Conservation (phyloP, 352 stramenopile genomes). For the Phytophthora pistaciae region DNA sequence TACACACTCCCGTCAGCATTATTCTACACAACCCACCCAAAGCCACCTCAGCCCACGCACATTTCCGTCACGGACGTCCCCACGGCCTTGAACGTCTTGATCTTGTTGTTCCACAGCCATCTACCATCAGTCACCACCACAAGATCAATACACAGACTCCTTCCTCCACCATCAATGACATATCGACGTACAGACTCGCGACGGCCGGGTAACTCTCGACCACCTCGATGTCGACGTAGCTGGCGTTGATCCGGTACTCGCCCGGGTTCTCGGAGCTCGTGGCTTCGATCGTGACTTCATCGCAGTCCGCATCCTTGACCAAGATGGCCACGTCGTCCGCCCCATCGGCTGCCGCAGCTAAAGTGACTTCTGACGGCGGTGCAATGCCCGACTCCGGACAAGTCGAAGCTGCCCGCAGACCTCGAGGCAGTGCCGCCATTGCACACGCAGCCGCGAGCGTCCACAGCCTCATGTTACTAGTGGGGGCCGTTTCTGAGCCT, state of each 20-base stretch:
- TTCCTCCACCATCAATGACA: neutral
- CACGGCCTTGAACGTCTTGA: slow-evolving; percentile 43
- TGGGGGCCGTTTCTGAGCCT: neutral
- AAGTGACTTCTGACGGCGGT: slow-evolving; percentile 27
- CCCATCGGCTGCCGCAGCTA: slow-evolving; percentile 28
- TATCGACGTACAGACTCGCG: slow-evolving; percentile 32
- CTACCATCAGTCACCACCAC: slow-evolving; percentile 7
- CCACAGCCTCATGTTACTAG: slow-evolving; percentile 15
- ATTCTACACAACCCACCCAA: neutral
- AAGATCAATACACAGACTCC: neutral
- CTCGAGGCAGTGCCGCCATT: slow-evolving; percentile 7
- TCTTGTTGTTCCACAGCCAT: slow-evolving; percentile 57
- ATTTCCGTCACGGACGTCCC: slow-evolving; percentile 49
- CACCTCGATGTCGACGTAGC: slow-evolving; percentile 37
- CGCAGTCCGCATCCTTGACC: slow-evolving; percentile 34
- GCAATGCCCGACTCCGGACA: slow-evolving; percentile 36
- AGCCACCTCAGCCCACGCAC: slow-evolving; percentile 26
- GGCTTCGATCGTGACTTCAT: slow-evolving; percentile 33
- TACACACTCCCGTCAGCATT: slow-evolving; percentile 19
- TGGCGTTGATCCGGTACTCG: slow-evolving; percentile 38
- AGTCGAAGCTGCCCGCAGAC: slow-evolving; percentile 17
- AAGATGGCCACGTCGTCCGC: slow-evolving; percentile 33
- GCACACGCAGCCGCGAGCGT: slow-evolving; percentile 2
- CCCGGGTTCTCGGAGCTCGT: slow-evolving; percentile 31
- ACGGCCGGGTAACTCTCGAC: slow-evolving; percentile 40